A percentile compares a stretch with the other conserved stretches of the same genome.
Evolutionary conservation across 371 early-diverging fungal genomes (phyloP).

Genomic region (Mortierella sp.): DNA sequence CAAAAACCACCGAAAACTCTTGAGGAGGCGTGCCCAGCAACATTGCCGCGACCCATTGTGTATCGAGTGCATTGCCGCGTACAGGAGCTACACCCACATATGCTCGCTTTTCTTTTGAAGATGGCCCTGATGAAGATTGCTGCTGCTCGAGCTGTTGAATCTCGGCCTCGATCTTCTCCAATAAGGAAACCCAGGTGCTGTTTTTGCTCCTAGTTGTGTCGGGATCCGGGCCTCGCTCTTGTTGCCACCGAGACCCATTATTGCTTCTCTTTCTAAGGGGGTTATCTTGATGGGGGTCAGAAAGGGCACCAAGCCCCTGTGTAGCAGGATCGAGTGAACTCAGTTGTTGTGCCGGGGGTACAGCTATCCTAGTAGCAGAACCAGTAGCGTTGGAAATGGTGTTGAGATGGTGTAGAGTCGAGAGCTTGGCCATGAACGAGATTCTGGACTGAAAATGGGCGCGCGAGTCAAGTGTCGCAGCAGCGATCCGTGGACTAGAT

Average conservation of each 20-base stretch:
- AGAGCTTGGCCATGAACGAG: too few species aligned
- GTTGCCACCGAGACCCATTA: neutral
- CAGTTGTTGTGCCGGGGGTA: too few species aligned
- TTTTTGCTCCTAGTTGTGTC: neutral
- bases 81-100: conserved; percentile 44
- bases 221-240: neutral
- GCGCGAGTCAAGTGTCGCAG: too few species aligned
- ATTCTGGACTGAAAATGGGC: too few species aligned
- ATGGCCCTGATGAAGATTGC: too few species aligned
- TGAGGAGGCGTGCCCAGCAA: conserved; percentile 34
- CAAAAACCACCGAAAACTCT: conserved; percentile 52
- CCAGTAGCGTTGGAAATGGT: too few species aligned
- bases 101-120: conserved; percentile 31
- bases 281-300: conserved; percentile 2
- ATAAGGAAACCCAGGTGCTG: neutral
- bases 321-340: too few species aligned
- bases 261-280: neutral
- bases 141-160: too few species aligned
- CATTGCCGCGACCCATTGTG: conserved; percentile 51
- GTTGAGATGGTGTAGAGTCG: too few species aligned
- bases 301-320: too few species aligned
- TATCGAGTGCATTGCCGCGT: conserved; percentile 36
- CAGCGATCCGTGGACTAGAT: too few species aligned
- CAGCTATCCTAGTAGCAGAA: too few species aligned
- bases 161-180: conserved; percentile 30